Base-by-base conservation (phyloP, 2,329 filamentous ascomycete genomes). In the Podosphaera fusca region DNA sequence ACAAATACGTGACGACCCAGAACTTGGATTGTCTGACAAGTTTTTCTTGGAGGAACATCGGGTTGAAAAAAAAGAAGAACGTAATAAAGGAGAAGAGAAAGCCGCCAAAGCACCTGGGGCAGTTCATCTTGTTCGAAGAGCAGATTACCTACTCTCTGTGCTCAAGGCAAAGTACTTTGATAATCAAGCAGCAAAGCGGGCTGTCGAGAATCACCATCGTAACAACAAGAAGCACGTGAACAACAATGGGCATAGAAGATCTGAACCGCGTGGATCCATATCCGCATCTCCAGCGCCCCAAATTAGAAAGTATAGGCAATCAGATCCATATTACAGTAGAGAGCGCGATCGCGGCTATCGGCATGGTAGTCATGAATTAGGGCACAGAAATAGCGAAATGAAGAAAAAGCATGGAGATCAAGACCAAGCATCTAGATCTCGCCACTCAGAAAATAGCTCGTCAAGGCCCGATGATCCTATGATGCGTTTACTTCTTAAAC, bases 1-100 rank as follows among this genome's bases (percentile, higher is more conserved):
- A 1, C 84, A 89, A 63, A 96, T 98, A 64, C 83, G 92, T 5
- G 92, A 98, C 63, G 92, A 98, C 66, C 72, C 79, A 1, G 88
- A 95, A 36, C 78, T 98, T 30, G 85, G 81, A 7, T 82, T 98
- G 72, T 73, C 74, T 1, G 88, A 95, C 64, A 96, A 95, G 66
- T 86, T 96, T 67, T 98, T 94, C 72, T 73, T 98, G 1, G 92
- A 98, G 67, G 94, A 98, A 69, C 89, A 96, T 68, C 85, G 90
- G n/a, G 90, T 96, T 21, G 92, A 94, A 69, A 92, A 94, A 72
- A 96, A 96, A 68, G 89, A 92, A 65, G 88, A 95, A 69, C 84
- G 92, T 40, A 85, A 75, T 65, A 87, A 87, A 65, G 79, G 73
- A 14, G 83, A 87, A 21, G 72, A 79, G 61, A 81, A 81, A 64